Percentiles rank a stretch among this genome's conserved stretches.
Conservation (phyloP, 1,284 basidiomycete genomes). For the Sanghuangporus baumii region DNA sequence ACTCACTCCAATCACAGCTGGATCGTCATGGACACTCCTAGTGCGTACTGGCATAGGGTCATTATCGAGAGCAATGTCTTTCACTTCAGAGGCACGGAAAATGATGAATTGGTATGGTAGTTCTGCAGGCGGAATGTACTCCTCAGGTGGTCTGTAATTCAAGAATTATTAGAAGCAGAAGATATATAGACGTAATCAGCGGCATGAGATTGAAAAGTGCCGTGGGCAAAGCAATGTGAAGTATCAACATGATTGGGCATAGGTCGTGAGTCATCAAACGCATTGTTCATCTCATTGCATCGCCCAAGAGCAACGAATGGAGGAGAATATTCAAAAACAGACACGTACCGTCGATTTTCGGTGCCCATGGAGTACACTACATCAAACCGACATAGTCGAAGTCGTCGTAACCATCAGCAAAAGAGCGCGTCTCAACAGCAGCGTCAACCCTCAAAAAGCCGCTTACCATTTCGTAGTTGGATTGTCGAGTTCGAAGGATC, state of each 20-base stretch:
- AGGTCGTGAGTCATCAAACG: not conserved
- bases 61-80: slow-evolving; percentile 73
- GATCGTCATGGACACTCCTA: slow-evolving; percentile 69
- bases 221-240: not conserved
- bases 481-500: slow-evolving; percentile 81
- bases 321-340: slow-evolving; percentile 60
- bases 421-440: not conserved
- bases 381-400: not conserved
- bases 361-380: slow-evolving; percentile 87
- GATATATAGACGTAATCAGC: not conserved
- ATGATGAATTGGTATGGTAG: slow-evolving; percentile 80
- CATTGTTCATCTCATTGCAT: not conserved
- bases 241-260: too few relatives aligned
- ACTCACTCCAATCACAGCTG: slow-evolving; percentile 70
- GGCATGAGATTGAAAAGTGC: not conserved
- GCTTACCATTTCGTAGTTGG: slow-evolving; percentile 77
- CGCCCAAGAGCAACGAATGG: slow-evolving; percentile 33
- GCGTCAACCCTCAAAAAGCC: not conserved
- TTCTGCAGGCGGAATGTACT: slow-evolving; percentile 72
- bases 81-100: slow-evolving; percentile 78
- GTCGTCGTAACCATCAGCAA: not conserved
- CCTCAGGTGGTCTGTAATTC: slow-evolving; percentile 49
- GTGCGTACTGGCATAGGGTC: slow-evolving; percentile 35
- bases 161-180: not conserved
- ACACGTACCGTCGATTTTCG: slow-evolving; percentile 70